Percentiles rank a stretch among this genome's conserved stretches.
Evolutionary conservation across 2,329 filamentous ascomycete species (phyloP).

Genomic region (Talaromyces sp.): DNA sequence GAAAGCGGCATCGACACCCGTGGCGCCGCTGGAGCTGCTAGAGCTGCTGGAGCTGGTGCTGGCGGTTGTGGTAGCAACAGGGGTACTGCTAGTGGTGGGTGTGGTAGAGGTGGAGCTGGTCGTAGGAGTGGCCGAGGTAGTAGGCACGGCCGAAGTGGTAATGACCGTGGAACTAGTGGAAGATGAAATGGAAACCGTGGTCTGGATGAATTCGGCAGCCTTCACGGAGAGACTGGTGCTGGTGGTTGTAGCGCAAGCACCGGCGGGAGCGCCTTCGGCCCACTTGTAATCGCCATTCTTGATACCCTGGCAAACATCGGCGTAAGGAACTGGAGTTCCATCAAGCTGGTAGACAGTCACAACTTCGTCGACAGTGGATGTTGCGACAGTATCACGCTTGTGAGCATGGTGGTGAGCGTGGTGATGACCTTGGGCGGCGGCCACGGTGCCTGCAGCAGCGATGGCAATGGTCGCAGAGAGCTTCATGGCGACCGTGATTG

Average conservation of each 20-base stretch:
- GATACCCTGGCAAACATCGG: constrained; percentile 69
- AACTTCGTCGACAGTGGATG: constrained; percentile 59
- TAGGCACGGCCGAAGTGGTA: constrained; percentile 16
- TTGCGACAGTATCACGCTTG: constrained; percentile 42
- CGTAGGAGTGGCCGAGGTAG: constrained; percentile 21
- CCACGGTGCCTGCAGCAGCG: constrained; percentile 43
- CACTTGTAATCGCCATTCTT: constrained; percentile 63
- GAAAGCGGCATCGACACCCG: constrained; percentile 66
- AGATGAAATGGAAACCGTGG: constrained; percentile 15
- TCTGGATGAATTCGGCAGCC: constrained; percentile 51
- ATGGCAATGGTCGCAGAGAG: constrained; percentile 39
- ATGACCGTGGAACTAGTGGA: not conserved
- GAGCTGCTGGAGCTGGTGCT: not conserved
- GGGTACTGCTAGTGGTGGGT: constrained; percentile 20
- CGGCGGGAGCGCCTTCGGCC: constrained; percentile 59
- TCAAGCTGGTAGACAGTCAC: constrained; percentile 70
- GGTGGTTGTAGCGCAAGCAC: constrained; percentile 45
- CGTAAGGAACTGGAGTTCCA: constrained; percentile 55
- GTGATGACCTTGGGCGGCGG: constrained; percentile 42
- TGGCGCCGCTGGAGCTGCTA: constrained; percentile 30
- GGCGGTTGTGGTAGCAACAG: constrained; percentile 17
- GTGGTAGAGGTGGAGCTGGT: constrained; percentile 16
- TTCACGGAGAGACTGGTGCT: constrained; percentile 32
- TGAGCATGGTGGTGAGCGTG: constrained; percentile 43
- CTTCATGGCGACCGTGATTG: constrained; percentile 34